Evolutionary conservation across 192 early-diverging fungal species (phyloP).

Genomic region (Fimicolochytrium jonesii): DNA sequence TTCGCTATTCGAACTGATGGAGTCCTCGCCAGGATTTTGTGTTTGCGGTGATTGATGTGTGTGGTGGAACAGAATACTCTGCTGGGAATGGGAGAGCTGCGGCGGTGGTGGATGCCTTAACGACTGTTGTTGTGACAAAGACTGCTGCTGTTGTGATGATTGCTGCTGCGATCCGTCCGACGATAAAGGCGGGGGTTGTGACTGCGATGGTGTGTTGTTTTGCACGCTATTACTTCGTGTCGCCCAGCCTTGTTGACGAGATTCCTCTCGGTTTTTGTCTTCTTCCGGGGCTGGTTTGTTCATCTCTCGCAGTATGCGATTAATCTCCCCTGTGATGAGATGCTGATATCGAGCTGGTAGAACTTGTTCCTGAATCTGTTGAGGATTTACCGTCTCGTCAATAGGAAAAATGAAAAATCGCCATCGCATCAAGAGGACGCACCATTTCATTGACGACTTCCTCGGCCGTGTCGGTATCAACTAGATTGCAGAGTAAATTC

Average conservation of each 20-base stretch:
- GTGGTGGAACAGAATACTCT: too few relatives aligned
- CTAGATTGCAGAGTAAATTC: conserved; percentile 14
- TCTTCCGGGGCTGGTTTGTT: conserved; percentile 48
- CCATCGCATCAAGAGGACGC: conserved; percentile 8
- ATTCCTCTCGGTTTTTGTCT: conserved; percentile 60
- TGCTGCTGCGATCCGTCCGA: too few relatives aligned
- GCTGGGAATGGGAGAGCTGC: neutral
- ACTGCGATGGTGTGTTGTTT: neutral
- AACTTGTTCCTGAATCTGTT: conserved; percentile 74
- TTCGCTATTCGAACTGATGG: neutral
- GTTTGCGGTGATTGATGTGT: too few relatives aligned
- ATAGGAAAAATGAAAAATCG: neutral
- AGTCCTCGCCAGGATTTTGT: too few relatives aligned
- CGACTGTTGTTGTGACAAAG: neutral
- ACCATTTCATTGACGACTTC: conserved; percentile 80
- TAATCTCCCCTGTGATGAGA: conserved; percentile 77
- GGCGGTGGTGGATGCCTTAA: neutral
- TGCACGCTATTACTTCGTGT: conserved; percentile 21
- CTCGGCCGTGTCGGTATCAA: conserved; percentile 72
- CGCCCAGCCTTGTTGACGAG: conserved; percentile 31
- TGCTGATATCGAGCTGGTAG: conserved; percentile 68
- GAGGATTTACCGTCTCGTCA: neutral
- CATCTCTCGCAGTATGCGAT: conserved; percentile 74
- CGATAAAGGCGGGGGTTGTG: neutral
- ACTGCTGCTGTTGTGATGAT: too few relatives aligned